Base-by-base conservation (phyloP, 495 filamentous ascomycete genomes). In the Stereocaulon alpinum region DNA sequence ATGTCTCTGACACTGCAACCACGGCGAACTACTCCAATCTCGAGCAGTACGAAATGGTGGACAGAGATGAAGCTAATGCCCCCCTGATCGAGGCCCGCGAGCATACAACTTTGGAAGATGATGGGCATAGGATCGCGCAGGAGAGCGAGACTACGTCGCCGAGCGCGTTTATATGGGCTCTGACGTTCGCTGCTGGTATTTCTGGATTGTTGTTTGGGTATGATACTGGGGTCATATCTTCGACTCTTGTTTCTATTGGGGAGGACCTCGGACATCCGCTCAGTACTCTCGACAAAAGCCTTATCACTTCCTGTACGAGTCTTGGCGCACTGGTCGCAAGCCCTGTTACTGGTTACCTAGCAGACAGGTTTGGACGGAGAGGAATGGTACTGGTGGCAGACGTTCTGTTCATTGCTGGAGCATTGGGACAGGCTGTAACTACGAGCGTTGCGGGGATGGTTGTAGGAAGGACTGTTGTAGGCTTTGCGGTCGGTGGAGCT, bases 121-220 rank as follows among this genome's bases (percentile, higher is more conserved):
- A 27, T 30, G 27, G 11, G 17, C 29, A 30, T 32, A 27, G 20
- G 6, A 27, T 40, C 20, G 58, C 47, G 14, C 40, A 54, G 32
- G 58, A 61, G 11, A 34, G 17, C n/a, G 29, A 40, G 2, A 42
- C 6, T 0, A 45, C 41, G 6, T 59, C 63, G 11, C 63, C 59
- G 0, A 64, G 40, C n/a, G 24, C 59, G 7, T 83, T 82, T 52
- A 76, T 94, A 58, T 93, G 88, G 86, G 70, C 82, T 2, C 74
- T 95, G 15, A 90, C 91, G 2, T 74, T 90, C 53, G 83, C 86
- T 24, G 89, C 91, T 10, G 89, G 88, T 5, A 87, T 96, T 34
- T 89, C 85, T 60, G 91, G 91, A 6, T 76, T 96, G 15, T 70
- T 96, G 2, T 96, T 96, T 72, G 91, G 91, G 60, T 96, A 91